Percentiles rank a stretch among this genome's conserved stretches.
Evolutionary conservation across 768 basidiomycete species (phyloP).

Genomic region (Termitomyces bulborhizus): DNA sequence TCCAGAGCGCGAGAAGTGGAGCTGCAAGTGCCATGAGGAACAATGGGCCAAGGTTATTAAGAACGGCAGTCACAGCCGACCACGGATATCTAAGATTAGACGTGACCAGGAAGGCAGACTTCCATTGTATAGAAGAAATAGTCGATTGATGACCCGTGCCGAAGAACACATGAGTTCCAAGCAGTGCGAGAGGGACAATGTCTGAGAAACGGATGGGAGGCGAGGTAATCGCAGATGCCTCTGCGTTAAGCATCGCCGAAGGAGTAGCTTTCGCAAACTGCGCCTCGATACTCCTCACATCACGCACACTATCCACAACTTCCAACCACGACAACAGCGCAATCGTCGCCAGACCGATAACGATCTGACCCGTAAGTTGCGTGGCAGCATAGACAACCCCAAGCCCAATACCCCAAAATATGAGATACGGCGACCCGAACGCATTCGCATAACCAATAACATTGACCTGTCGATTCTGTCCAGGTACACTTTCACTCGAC

Average conservation of each 20-base stretch:
- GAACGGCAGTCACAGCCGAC: conserved; percentile 64
- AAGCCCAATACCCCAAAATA: conserved; percentile 72
- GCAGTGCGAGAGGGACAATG: conserved; percentile 64
- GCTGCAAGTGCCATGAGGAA: conserved; percentile 58
- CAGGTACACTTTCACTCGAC: conserved; percentile 21
- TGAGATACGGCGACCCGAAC: conserved; percentile 80
- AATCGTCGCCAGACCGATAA: conserved; percentile 55
- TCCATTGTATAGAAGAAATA: conserved; percentile 92
- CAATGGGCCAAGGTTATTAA: conserved; percentile 76
- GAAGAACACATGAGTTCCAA: conserved; percentile 76
- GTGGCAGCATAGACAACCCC: conserved; percentile 56
- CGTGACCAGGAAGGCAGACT: conserved; percentile 81
- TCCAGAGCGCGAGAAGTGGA: conserved; percentile 80
- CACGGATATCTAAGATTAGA: conserved; percentile 63
- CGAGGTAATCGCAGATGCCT: conserved; percentile 21
- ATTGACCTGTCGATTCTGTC: conserved; percentile 36
- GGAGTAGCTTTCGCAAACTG: conserved; percentile 46
- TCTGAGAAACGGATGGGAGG: conserved; percentile 56
- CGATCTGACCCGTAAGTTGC: conserved; percentile 81
- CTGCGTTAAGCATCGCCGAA: conserved; percentile 32
- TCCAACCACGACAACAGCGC: conserved; percentile 77
- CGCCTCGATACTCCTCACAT: conserved; percentile 48
- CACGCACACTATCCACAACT: conserved; percentile 74
- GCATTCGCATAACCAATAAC: conserved; percentile 88
- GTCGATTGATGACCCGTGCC: conserved; percentile 90